Conservation (phyloP, 306 rosid genomes). For the Glycine latifolia region DNA sequence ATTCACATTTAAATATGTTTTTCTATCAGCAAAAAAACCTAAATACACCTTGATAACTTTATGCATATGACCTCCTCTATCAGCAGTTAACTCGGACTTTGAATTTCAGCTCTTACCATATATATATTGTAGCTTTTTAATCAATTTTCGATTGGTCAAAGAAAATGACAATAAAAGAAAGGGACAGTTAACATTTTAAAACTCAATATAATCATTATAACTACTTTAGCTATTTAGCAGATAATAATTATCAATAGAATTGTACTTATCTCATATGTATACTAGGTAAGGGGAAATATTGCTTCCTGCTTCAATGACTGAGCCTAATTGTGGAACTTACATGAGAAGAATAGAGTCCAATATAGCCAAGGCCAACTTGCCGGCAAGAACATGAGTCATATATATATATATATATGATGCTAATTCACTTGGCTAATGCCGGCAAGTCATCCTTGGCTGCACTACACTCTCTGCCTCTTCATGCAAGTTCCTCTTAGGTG, state of each 20-base stretch:
- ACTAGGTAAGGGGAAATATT: not conserved
- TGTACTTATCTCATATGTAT: slow-evolving; percentile 31
- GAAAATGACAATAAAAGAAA: slow-evolving; percentile 12
- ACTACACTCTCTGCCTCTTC: slow-evolving; percentile 53
- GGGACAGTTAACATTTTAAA: slow-evolving; percentile 6
- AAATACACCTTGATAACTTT: not conserved
- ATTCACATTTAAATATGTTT: slow-evolving; percentile 8
- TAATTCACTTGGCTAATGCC: slow-evolving; percentile 34
- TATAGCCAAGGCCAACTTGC: slow-evolving; percentile 70
- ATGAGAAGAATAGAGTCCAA: slow-evolving; percentile 57
- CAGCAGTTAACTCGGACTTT: not conserved
- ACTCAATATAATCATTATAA: not conserved
- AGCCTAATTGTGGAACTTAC: slow-evolving; percentile 53
- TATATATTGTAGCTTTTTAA: not conserved
- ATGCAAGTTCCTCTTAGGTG: slow-evolving; percentile 58
- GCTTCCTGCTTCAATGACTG: slow-evolving; percentile 17
- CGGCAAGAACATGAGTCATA: slow-evolving; percentile 24
- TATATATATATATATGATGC: not conserved
- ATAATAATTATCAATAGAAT: slow-evolving; percentile 20
- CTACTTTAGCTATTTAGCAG: not conserved
- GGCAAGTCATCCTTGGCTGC: slow-evolving; percentile 80
- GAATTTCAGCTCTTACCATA: slow-evolving; percentile 3
- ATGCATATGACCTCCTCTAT: not conserved
- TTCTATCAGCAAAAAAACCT: not conserved
- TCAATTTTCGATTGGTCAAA: slow-evolving; percentile 26